Base-by-base conservation (phyloP, 495 filamentous ascomycete species). In the Cercophora newfieldiana region DNA sequence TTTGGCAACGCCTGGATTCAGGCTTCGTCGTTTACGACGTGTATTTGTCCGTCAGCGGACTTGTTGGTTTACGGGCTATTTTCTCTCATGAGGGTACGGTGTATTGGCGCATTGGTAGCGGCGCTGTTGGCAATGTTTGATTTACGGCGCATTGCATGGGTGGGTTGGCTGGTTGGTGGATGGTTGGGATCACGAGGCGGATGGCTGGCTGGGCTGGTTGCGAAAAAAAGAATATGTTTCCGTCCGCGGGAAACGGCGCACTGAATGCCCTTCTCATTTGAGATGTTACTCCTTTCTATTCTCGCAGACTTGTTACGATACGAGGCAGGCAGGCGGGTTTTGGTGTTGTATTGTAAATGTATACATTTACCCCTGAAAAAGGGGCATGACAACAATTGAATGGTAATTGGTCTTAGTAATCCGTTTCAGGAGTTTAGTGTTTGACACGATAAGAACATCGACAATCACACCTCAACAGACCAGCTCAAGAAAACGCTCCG, bases 181-280 rank as follows among this genome's bases (percentile, higher is more conserved):
- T 53, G 37, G 37, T 44, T 44, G 10, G 37, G 37, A 14, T 44
- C 10, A 44, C n/a, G n/a, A 6, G 37, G 37, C 37, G 37, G 37
- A n/a, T n/a, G 50, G 50, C 50, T 53, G 50, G 50, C 24, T 53
- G 50, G n/a, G 50, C 50, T 53, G 50, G 50, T 53, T 22, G 19
- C 24, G 50, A 26, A 53, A 26, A 26, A 53, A 26, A 26, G 10
- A 16, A 14, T 14, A 44, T 44, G 12, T 44, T 2, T 14, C 37
- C 18, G 37, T 44, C 37, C 37, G 37, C 4, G 37, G 37, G 37
- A 44, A 44, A 44, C 37, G 37, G 37, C 37, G 37, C 18, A 44
- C 37, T 8, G 37, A 44, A 44, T 44, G 37, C 18, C 37, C n/a
- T n/a, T n/a, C 37, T 44, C 37, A 44, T 44, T 12, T 33, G 37